Evolutionary conservation across 2,329 filamentous ascomycete species (phyloP), one percentile per base, ranked within the genome.

Genomic region (Penicillium occitanis): DNA sequence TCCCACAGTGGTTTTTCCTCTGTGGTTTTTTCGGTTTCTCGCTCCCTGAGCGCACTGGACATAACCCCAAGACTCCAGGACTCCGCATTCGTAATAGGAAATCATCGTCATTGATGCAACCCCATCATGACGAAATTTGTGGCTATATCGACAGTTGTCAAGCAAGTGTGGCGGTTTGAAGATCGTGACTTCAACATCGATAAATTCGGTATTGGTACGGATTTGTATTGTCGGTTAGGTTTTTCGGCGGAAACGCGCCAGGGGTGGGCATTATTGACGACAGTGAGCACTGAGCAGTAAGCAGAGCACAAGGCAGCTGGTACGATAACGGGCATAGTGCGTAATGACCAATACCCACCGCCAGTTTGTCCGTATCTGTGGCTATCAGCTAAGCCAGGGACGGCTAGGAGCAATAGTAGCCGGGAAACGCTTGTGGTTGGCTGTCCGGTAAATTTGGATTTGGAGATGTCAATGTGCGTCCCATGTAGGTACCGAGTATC

Each of bases 331-430:
- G 28, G 50, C 51, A 53, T 58, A 48, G 35, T 57, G 30, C 42
- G 58, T 63, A 63, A 63, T 42, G 42, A n/a, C 59, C 64, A 61
- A 61, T 66, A 66, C 65, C 62, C 51, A 66, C 65, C 65, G 65
- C 65, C 55, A 63, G 59, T 66, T 66, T 64, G 65, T 22, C 22
- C 55, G 61, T 66, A 66, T 59, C 51, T 42, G 51, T 60, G 55
- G 65, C 51, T 57, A n/a, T 46, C 30, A 35, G 60, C 65, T 66
- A 66, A 55, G 53, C 60, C 55, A 66, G 60, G 65, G 60, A 66
- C 33, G 65, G 65, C 51, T 63, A 59, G 61, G 51, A 48, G 59
- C 14, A 44, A 46, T 46, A 25, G n/a, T 48, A 35, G 65, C 35
- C 25, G 30, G 42, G 50, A 55, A 25, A 42, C 19, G 8, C 42